Evolutionary conservation across 139 green algal species (phyloP).

Genomic region (Nannochloris sp.): DNA sequence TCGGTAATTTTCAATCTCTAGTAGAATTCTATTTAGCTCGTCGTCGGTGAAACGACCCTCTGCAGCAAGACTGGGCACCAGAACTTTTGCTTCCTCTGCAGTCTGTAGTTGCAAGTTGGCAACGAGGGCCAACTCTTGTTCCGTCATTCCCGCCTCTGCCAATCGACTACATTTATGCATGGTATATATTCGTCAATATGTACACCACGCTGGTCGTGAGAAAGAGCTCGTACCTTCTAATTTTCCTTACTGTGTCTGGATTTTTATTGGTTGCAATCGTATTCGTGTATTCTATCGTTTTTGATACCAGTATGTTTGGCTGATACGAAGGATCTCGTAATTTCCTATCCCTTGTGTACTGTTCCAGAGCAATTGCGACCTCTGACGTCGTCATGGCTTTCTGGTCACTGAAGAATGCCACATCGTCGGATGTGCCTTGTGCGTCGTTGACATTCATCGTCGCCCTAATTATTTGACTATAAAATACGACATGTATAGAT

Average conservation of each 20-base stretch:
- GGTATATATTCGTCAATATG: too few relatives aligned
- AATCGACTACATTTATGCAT: constrained; percentile 16
- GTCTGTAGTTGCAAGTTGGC: constrained; percentile 25
- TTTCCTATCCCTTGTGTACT: background rate
- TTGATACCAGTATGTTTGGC: constrained; percentile 19
- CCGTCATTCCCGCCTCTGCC: constrained; percentile 8
- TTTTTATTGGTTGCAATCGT: constrained; percentile 28
- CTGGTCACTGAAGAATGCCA: background rate
- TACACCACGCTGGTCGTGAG: too few relatives aligned
- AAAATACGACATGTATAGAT: too few relatives aligned
- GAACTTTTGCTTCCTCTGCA: constrained; percentile 25
- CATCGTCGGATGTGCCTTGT: background rate
- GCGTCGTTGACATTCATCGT: background rate
- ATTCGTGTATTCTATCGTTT: constrained; percentile 31
- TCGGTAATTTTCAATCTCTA: constrained; percentile 24
- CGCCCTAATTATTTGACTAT: too few relatives aligned
- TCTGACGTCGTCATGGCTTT: constrained; percentile 34
- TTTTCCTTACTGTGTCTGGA: constrained; percentile 22
- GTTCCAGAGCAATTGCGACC: constrained; percentile 26
- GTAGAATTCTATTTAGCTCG: constrained; percentile 15
- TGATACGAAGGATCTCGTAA: constrained; percentile 12
- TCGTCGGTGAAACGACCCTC: constrained; percentile 11
- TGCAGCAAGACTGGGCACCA: constrained; percentile 18
- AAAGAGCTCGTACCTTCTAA: constrained; percentile 28
- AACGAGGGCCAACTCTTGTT: constrained; percentile 33